Evolutionary conservation across 306 rosid species (phyloP), one percentile per base, ranked within the genome.

Genomic region (Leucaena leucocephala): DNA sequence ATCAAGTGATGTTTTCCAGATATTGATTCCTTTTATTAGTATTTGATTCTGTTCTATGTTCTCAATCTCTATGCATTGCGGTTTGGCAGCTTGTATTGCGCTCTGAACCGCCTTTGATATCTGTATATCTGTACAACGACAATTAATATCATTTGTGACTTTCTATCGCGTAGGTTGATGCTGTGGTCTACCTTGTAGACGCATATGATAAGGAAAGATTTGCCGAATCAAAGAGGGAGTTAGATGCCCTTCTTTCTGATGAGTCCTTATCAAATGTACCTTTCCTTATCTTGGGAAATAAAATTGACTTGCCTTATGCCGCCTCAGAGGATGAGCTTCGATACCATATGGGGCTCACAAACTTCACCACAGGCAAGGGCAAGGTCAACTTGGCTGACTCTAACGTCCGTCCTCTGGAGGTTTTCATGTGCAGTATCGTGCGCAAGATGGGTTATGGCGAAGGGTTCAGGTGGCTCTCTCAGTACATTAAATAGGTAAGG

Each of bases 371-470:
- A 0, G 97, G 97, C 17, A 91, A 91, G 78, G 97, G 94, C 43
- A 89, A 88, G 76, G 90, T 89, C 79, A 85, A 82, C 79, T 75
- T 91, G 82, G 58, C 74, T 0, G 91, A 85, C 80, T 78, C 94
- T 58, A 84, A 81, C 68, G 90, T 91, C 45, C 92, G 97, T 14
- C 97, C 97, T 49, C 72, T 91, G 27, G 94, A 91, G 80, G 94
- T 91, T 16, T 91, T 89, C 84, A 91, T 91, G 97, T 91, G 97
- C 86, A 91, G 97, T 54, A 91, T 91, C 44, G 94, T 91, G 61
- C 94, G 94, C 75, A 91, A 91, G 85, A 91, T 91, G 97, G 97
- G 94, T 3, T 91, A 91, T n/a, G 97, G 97, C 2, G 97, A 91
- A 64, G 97, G 97, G 77, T 91, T 91, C 64, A 82, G 82, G 87